These are phyloP conservation scores for Solanum verrucosum DNA, from an alignment of 257 asterid species.

Conservation along the genomic window DNA sequence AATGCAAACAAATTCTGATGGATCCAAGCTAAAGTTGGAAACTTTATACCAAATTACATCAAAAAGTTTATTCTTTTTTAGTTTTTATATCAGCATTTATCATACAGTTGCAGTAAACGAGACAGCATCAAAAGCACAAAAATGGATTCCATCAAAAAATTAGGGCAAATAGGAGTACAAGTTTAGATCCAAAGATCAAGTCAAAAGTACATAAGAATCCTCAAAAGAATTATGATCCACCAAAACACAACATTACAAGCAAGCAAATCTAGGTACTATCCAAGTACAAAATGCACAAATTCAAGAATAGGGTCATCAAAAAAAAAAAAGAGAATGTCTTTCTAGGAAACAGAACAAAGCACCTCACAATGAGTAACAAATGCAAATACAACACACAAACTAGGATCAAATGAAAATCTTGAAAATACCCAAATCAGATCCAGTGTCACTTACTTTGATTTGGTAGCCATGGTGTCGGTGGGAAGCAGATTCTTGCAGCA, in stretches of 20 bases:
- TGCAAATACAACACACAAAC: not conserved
- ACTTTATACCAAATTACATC: not conserved
- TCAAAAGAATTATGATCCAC: not conserved
- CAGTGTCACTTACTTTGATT: constrained; percentile 56
- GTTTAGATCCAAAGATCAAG: constrained; percentile 18
- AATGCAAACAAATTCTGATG: not conserved
- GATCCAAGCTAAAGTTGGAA: not conserved
- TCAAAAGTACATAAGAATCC: not conserved
- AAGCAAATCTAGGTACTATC: not conserved
- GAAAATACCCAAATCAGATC: constrained; percentile 18
- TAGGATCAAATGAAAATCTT: not conserved
- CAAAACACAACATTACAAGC: not conserved
- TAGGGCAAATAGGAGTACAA: not conserved
- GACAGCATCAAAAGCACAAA: not conserved
- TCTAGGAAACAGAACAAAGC: not conserved
- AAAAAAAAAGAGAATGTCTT: not conserved
- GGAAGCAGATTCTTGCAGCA: not conserved
- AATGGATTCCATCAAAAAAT: not conserved
- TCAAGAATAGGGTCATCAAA: not conserved
- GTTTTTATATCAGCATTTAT: not conserved
- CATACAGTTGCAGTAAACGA: not conserved
- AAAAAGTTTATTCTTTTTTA: not conserved
- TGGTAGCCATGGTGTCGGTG: constrained; percentile 53
- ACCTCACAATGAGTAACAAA: not conserved
- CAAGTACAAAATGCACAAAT: not conserved